phyloP scores from a whole-genome alignment of 495 filamentous ascomycete species.

The Hypoxylon trugodes region DNA sequence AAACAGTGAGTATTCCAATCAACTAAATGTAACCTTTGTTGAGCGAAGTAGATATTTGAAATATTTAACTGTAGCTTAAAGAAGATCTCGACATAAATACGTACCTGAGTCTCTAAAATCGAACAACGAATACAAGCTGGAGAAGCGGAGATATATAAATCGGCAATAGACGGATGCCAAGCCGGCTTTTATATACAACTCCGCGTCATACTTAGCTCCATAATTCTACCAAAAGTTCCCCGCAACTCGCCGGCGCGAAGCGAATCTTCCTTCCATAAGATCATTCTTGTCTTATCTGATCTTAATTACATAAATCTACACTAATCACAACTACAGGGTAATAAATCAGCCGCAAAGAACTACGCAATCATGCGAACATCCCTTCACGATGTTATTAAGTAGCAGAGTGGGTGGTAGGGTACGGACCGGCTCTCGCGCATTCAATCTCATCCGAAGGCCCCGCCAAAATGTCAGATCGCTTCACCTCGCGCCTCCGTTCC shows the following conservation, averaged over 20 bases:
- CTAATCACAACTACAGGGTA: neutral
- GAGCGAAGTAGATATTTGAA: too few relatives aligned
- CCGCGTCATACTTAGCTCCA: neutral
- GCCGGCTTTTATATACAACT: conserved; percentile 21
- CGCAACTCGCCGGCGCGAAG: conserved; percentile 23
- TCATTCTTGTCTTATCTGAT: neutral
- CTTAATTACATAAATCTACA: neutral
- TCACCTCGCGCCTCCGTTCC: conserved; percentile 78
- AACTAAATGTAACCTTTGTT: too few relatives aligned
- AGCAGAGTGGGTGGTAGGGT: conserved; percentile 29
- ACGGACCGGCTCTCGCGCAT: conserved; percentile 7
- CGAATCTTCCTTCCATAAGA: conserved; percentile 14
- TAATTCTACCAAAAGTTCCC: conserved; percentile 16
- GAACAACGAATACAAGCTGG: neutral
- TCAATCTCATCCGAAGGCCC: neutral
- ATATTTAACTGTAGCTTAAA: too few relatives aligned
- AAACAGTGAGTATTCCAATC: too few relatives aligned
- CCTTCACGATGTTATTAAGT: conserved; percentile 38
- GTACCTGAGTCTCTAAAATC: neutral
- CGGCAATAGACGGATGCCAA: conserved; percentile 10
- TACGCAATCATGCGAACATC: conserved; percentile 11
- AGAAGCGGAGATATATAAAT: neutral
- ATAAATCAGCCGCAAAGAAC: neutral
- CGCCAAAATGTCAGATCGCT: conserved; percentile 44
- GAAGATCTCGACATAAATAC: too few relatives aligned